Evolutionary conservation across 2,329 filamentous ascomycete genomes (phyloP).

Genomic region (Arthrobotrys musiformis): DNA sequence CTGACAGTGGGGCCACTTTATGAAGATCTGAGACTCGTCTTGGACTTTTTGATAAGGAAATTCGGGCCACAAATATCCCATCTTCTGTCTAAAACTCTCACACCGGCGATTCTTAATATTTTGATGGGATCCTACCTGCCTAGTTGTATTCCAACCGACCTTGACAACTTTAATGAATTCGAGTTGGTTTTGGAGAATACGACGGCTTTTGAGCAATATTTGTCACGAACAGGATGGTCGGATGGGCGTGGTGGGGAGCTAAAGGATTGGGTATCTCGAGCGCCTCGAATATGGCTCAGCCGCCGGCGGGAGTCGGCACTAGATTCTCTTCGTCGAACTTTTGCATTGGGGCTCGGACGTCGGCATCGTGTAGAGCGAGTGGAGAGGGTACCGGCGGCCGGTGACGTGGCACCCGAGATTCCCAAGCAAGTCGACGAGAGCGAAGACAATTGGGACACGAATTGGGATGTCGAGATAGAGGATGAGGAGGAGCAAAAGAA

Average conservation of each 20-base stretch:
- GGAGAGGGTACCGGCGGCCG: slow-evolving; percentile 77
- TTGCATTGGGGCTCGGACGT: slow-evolving; percentile 74
- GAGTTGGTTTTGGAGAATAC: slow-evolving; percentile 75
- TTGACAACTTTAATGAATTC: slow-evolving; percentile 77
- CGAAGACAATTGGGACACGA: slow-evolving; percentile 65
- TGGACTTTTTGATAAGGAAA: slow-evolving; percentile 67
- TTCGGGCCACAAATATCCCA: slow-evolving; percentile 66
- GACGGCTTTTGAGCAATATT: slow-evolving; percentile 71
- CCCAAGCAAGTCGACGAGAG: slow-evolving; percentile 61
- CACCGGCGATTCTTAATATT: slow-evolving; percentile 74
- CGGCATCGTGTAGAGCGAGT: slow-evolving; percentile 80
- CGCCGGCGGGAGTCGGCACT: slow-evolving; percentile 84
- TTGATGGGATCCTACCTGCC: slow-evolving; percentile 81
- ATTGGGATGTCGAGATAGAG: slow-evolving; percentile 81
- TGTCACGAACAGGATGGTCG: slow-evolving; percentile 73
- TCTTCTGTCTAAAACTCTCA: slow-evolving; percentile 74
- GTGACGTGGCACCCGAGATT: slow-evolving; percentile 66
- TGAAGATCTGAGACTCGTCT: slow-evolving; percentile 63
- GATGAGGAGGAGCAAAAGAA: slow-evolving; percentile 69
- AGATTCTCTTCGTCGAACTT: slow-evolving; percentile 75
- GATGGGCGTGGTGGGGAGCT: slow-evolving; percentile 69
- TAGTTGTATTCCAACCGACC: slow-evolving; percentile 77
- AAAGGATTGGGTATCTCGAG: slow-evolving; percentile 80
- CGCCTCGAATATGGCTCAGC: slow-evolving; percentile 84
- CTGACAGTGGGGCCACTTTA: slow-evolving; percentile 62